These are phyloP conservation scores for Suhomyces coccinellae DNA, from an alignment of 1,139 yeast genomes.

Conservation along the genomic window DNA sequence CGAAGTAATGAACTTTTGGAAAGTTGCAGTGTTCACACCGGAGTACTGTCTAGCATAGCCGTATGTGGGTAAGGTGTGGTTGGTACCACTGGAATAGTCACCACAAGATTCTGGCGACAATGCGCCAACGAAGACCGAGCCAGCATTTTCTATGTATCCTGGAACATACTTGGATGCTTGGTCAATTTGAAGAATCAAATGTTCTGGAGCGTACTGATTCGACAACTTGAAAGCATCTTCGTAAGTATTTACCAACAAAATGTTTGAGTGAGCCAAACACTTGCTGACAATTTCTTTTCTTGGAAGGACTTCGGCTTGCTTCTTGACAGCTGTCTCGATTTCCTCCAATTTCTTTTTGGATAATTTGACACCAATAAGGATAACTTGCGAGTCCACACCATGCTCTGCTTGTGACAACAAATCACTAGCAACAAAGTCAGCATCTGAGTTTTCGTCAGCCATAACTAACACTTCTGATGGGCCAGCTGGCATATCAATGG, in stretches of 20 bases:
- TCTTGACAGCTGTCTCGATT: slow-evolving; percentile 77
- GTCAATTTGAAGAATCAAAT: slow-evolving; percentile 84
- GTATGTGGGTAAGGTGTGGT: slow-evolving; percentile 96
- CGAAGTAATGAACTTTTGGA: slow-evolving; percentile 91
- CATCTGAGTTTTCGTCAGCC: slow-evolving; percentile 85
- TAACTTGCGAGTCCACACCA: slow-evolving; percentile 96
- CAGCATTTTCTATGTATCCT: slow-evolving; percentile 81
- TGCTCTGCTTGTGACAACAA: slow-evolving; percentile 97
- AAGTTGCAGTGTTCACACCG: slow-evolving; percentile 94
- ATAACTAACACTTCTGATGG: slow-evolving; percentile 96
- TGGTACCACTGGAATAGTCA: slow-evolving; percentile 96
- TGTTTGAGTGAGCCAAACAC: slow-evolving; percentile 88
- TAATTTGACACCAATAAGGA: slow-evolving; percentile 79
- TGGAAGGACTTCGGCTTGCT: slow-evolving; percentile 84
- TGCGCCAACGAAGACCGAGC: slow-evolving; percentile 94
- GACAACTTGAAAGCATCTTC: slow-evolving; percentile 82
- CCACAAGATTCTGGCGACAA: slow-evolving; percentile 98
- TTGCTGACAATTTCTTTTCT: slow-evolving; percentile 91
- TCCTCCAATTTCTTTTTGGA: slow-evolving; percentile 57
- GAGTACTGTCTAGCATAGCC: slow-evolving; percentile 97
- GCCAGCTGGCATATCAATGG: slow-evolving; percentile 99
- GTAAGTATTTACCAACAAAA: slow-evolving; percentile 62
- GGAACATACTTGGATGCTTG: slow-evolving; percentile 73
- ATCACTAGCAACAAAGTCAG: slow-evolving; percentile 95
- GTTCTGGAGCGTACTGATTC: slow-evolving; percentile 95